phyloP scores from a whole-genome alignment of 164 flowering plant species.

The Brasenia schreberi region DNA sequence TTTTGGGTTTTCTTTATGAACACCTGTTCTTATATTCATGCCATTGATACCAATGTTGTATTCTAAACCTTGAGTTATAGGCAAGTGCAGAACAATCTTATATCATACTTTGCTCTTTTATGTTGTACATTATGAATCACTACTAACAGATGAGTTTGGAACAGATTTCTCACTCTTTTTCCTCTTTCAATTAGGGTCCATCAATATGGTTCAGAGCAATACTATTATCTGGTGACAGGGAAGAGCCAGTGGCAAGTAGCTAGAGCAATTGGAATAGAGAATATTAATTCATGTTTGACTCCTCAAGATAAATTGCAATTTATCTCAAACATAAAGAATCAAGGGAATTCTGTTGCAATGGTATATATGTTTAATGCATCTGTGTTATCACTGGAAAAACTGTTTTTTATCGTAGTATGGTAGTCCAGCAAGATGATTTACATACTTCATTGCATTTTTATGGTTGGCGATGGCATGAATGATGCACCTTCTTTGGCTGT shows the following conservation, averaged over 20 bases:
- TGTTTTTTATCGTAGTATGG: no score
- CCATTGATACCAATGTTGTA: no score
- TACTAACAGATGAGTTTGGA: no score
- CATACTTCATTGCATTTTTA: slow-evolving; percentile 1
- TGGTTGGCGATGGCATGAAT: slow-evolving; percentile 98
- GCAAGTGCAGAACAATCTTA: no score
- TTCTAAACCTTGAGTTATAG: no score
- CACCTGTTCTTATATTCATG: no score
- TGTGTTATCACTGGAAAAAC: no score
- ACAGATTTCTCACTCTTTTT: slow-evolving; percentile 5
- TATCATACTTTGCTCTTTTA: no score
- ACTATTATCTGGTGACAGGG: slow-evolving; percentile 94
- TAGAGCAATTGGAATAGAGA: slow-evolving; percentile 59
- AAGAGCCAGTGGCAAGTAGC: slow-evolving; percentile 99
- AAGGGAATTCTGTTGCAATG: slow-evolving; percentile 85
- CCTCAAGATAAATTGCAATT: slow-evolving; percentile 59
- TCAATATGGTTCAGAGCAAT: slow-evolving; percentile 63
- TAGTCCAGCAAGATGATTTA: not conserved
- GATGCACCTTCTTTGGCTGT: slow-evolving; percentile 98
- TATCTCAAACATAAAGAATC: slow-evolving; percentile 52
- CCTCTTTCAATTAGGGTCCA: slow-evolving; percentile 37
- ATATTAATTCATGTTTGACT: slow-evolving; percentile 48
- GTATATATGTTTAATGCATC: slow-evolving; percentile 20
- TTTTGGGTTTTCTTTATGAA: no score
- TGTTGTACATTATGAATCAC: no score